Conservation (phyloP, 768 basidiomycete genomes). For the Rickenella mellea region DNA sequence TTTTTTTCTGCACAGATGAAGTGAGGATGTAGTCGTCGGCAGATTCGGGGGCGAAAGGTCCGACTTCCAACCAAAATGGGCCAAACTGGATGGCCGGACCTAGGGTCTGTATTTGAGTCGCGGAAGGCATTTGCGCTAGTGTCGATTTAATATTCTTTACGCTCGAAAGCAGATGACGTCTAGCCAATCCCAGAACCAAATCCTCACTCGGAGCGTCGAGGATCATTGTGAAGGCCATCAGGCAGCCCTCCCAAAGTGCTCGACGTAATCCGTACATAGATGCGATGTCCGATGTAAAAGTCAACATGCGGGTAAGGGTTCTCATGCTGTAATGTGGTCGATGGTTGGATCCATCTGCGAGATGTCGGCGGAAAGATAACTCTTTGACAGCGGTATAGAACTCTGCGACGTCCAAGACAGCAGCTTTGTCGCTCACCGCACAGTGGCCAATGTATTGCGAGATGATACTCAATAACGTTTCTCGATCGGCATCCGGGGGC, state of each 20-base stretch:
- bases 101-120: constrained; percentile 32
- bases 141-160: constrained; percentile 75
- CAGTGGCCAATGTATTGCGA: constrained; percentile 80
- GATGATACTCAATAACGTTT: constrained; percentile 82
- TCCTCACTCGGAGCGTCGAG: constrained; percentile 66
- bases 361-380: constrained; percentile 59
- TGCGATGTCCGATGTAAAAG: constrained; percentile 79
- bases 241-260: constrained; percentile 89
- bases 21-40: constrained; percentile 88
- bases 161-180: constrained; percentile 67
- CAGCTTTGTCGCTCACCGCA: constrained; percentile 76
- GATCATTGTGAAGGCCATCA: constrained; percentile 98
- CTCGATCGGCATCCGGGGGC: constrained; percentile 87
- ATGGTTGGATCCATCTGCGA: constrained; percentile 90
- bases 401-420: constrained; percentile 86
- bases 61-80: constrained; percentile 83
- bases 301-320: constrained; percentile 82
- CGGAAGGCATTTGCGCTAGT: constrained; percentile 56
- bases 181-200: constrained; percentile 57
- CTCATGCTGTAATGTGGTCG: constrained; percentile 97
- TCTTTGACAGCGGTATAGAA: constrained; percentile 79
- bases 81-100: constrained; percentile 75
- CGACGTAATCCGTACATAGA: constrained; percentile 70
- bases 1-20: constrained; percentile 87
- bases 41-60: constrained; percentile 51